Base-by-base conservation (phyloP, 306 rosid genomes). In the Castanopsis chinensis region DNA sequence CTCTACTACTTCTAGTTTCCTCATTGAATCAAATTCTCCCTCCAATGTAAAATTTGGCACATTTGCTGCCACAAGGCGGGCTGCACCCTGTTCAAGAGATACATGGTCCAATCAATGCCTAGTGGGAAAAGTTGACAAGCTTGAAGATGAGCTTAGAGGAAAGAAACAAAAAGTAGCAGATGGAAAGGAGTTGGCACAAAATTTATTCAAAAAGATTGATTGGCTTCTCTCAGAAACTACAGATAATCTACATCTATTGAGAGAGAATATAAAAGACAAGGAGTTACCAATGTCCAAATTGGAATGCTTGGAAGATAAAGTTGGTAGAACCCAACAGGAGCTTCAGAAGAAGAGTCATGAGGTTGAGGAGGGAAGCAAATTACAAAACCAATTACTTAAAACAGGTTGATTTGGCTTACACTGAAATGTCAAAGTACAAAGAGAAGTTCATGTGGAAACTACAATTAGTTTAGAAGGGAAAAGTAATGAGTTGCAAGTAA, bases 11-110 rank as follows among this genome's bases (percentile, higher is more conserved):
- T 45, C 83, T 17, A 37, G 76, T 82, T 84, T 84, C 54, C 80
- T 52, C 37, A 37, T 71, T 35, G 83, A 58, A 20, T 78, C 83
- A 45, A 89, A 88, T 71, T 83, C 82, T 74, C 84, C 85, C 59
- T 49, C 84, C 55, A 76, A 75, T 33, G 49, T 69, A 56, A 94
- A 87, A 75, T 78, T 80, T 18, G 84, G 71, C 67, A 83, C 86
- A 17, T 69, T 80, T 45, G 82, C 89, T 5, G 90, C 91, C 71
- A 80, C 83, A 55, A 95, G 93, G 85, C 78, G 90, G 73, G 80
- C 88, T 45, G 94, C 98, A 61, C 69, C 97, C 70, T 75, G 81
- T 20, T 92, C 94, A 97, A 88, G 97, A 78, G 94, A 84, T 41
- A 93, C 99, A 45, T 82, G 97, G 71, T 72, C 93, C 19, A 87